Conservation (phyloP, 2,329 filamentous ascomycete species). For the Xylariaceae sp. region DNA sequence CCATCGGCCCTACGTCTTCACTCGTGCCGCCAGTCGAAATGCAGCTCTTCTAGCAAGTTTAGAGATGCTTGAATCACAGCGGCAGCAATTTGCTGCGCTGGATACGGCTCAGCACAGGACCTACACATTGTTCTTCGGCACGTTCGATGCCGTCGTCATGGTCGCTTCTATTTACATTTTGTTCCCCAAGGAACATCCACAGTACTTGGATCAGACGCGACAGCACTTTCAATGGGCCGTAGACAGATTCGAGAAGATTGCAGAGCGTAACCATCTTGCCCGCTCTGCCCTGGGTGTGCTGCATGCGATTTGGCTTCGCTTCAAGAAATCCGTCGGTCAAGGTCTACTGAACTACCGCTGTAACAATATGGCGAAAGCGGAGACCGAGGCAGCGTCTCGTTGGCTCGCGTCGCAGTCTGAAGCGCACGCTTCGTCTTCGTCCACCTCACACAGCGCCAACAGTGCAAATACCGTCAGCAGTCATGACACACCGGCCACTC, state of each 20-base stretch:
- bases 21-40: conserved; percentile 46
- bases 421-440: conserved; percentile 9
- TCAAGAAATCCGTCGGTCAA: conserved; percentile 45
- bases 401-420: conserved; percentile 16
- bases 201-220: conserved; percentile 42
- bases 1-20: conserved; percentile 59
- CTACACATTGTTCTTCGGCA: conserved; percentile 56
- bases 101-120: conserved; percentile 48
- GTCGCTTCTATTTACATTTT: conserved; percentile 57
- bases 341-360: conserved; percentile 24
- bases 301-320: conserved; percentile 48
- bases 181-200: conserved; percentile 51
- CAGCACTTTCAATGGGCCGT: conserved; percentile 57
- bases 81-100: conserved; percentile 44
- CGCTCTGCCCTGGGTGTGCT: conserved; percentile 51
- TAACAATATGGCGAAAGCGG: conserved; percentile 8
- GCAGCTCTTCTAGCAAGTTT: conserved; percentile 53
- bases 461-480: background rate
- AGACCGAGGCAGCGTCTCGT: conserved; percentile 19
- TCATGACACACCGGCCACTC: conserved; percentile 5
- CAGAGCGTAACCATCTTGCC: conserved; percentile 48
- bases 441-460: conserved; percentile 4
- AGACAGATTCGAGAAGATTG: conserved; percentile 54
- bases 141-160: conserved; percentile 59
- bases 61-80: conserved; percentile 51